phyloP scores from a whole-genome alignment of 345 rosid genomes.

The Nephelium lappaceum region DNA sequence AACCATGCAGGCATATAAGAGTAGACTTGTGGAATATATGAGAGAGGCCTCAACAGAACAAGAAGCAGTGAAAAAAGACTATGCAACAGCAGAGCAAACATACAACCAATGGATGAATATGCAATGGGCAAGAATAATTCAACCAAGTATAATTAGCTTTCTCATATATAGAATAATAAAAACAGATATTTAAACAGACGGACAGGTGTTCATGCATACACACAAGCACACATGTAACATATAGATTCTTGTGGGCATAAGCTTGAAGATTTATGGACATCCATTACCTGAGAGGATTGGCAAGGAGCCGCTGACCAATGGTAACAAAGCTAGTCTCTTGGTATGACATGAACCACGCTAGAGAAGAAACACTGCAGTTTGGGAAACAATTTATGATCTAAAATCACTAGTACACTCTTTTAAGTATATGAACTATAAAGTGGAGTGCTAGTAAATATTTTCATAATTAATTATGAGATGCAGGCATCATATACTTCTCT shows the following conservation, averaged over 20 bases:
- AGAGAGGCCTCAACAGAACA: conserved; percentile 6
- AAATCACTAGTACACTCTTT: not conserved
- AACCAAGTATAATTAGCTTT: not conserved
- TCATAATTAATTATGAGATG: not conserved
- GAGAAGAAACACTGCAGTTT: conserved; percentile 86
- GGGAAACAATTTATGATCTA: conserved; percentile 13
- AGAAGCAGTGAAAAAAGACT: conserved; percentile 5
- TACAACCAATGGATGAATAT: not conserved
- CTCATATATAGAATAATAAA: not conserved
- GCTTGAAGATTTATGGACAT: conserved; percentile 9
- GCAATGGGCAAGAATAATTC: not conserved
- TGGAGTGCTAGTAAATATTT: not conserved
- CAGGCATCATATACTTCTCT: not conserved
- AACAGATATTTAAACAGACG: not conserved
- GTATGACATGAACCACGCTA: conserved; percentile 99
- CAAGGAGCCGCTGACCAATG: conserved; percentile 92
- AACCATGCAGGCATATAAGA: conserved; percentile 1
- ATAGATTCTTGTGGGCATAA: conserved; percentile 8
- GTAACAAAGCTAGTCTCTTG: conserved; percentile 98
- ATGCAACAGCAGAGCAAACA: conserved; percentile 7
- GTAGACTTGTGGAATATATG: not conserved
- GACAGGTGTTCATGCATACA: not conserved
- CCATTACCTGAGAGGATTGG: conserved; percentile 86
- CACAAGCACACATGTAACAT: not conserved
- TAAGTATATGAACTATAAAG: not conserved